Percentiles rank a stretch among this genome's conserved stretches.
phyloP scores from a whole-genome alignment of 2,329 filamentous ascomycete genomes.

The Pezicula neosporulosa region DNA sequence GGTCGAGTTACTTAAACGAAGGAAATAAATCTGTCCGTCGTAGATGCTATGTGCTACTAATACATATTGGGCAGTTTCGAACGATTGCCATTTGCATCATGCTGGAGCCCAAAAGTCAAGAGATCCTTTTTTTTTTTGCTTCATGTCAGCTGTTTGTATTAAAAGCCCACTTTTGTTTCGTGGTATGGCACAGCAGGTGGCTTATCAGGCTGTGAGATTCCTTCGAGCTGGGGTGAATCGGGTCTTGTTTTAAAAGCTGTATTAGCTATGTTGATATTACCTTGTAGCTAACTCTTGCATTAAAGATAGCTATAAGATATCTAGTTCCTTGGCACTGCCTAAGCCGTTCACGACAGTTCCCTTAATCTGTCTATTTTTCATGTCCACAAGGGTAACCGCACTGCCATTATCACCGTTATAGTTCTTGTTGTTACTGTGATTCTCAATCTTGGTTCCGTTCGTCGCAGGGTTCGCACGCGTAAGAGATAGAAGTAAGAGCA shows the following conservation, averaged over 20 bases:
- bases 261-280: conserved; percentile 32
- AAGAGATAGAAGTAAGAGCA: conserved; percentile 7
- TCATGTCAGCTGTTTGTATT: conserved; percentile 24
- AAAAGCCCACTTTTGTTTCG: conserved; percentile 28
- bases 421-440: conserved; percentile 16
- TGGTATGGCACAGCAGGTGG: conserved; percentile 29
- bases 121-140: conserved; percentile 25
- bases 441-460: conserved; percentile 27
- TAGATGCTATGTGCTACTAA: conserved; percentile 31
- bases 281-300: conserved; percentile 1
- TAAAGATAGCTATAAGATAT: neutral
- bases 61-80: too few species aligned
- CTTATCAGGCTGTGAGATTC: conserved; percentile 20
- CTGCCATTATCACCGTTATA: conserved; percentile 29
- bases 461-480: conserved; percentile 8
- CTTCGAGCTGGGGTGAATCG: conserved; percentile 7
- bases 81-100: too few species aligned
- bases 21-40: conserved; percentile 24
- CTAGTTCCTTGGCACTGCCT: too few species aligned
- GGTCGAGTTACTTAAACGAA: conserved; percentile 23
- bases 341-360: conserved; percentile 10
- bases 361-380: conserved; percentile 7
- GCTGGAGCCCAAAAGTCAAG: conserved; percentile 52
- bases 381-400: conserved; percentile 35
- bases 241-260: conserved; percentile 20